A percentile compares a stretch with the other conserved stretches of the same genome.
phyloP scores from a whole-genome alignment of 2,329 filamentous ascomycete species.

The Graphilbum ipis-grandicollis region DNA sequence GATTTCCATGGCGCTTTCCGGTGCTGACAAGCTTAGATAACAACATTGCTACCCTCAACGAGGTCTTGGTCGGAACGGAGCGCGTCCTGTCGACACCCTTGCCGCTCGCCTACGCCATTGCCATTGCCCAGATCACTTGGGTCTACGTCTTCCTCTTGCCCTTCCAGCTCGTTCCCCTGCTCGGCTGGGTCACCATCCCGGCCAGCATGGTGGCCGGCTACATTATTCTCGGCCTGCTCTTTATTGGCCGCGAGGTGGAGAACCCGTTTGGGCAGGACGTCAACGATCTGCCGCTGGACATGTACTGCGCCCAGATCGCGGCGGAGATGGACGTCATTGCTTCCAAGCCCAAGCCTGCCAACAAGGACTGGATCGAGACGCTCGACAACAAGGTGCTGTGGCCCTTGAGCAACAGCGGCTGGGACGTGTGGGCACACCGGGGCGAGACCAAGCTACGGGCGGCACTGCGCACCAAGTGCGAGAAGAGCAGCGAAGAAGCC shows the following conservation, averaged over 20 bases:
- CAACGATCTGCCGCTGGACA: slow-evolving; percentile 48
- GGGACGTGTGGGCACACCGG: slow-evolving; percentile 27
- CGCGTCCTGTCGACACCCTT: slow-evolving; percentile 56
- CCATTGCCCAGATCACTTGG: slow-evolving; percentile 63
- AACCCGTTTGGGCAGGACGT: slow-evolving; percentile 54
- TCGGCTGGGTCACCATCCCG: slow-evolving; percentile 56
- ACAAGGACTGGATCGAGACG: slow-evolving; percentile 28
- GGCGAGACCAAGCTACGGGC: slow-evolving; percentile 27
- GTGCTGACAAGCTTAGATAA: slow-evolving; percentile 12
- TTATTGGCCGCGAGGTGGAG: slow-evolving; percentile 52
- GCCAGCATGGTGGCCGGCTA: slow-evolving; percentile 49
- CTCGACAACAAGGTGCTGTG: slow-evolving; percentile 21
- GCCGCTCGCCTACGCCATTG: slow-evolving; percentile 57
- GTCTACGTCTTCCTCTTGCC: slow-evolving; percentile 56
- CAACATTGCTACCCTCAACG: slow-evolving; percentile 39
- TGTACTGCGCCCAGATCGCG: slow-evolving; percentile 47
- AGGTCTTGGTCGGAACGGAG: slow-evolving; percentile 49
- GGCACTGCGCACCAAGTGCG: slow-evolving; percentile 20
- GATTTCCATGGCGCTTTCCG: slow-evolving; percentile 8
- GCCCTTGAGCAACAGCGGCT: slow-evolving; percentile 26
- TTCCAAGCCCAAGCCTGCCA: slow-evolving; percentile 30
- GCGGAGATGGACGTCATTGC: slow-evolving; percentile 48
- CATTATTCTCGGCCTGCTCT: slow-evolving; percentile 52
- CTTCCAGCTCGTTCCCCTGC: slow-evolving; percentile 45
- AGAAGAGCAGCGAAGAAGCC: background rate